Evolutionary conservation across 2,329 filamentous ascomycete species (phyloP), one percentile per base, ranked within the genome.

Genomic region (Phialophora chinensis): DNA sequence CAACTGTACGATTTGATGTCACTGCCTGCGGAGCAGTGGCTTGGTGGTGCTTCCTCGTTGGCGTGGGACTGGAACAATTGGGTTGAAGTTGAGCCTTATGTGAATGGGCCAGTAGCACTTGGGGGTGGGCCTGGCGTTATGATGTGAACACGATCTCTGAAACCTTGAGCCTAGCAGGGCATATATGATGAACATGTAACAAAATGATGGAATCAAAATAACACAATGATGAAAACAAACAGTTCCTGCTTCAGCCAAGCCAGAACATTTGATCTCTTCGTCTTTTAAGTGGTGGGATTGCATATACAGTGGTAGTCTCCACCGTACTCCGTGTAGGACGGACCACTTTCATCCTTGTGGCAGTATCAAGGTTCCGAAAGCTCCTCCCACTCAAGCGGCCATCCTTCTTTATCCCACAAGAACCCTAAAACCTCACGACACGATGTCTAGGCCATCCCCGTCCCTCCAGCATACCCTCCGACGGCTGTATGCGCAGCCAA

Each of bases 21-120:
- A 17, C 57, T 66, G 12, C 63, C 63, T 5, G 14, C 63, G 25
- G 63, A 66, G 58, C 63, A 66, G 20, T 66, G 63, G 63, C 50
- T 66, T 4, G 58, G 58, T 10, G 63, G 63, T 23, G 49, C 57
- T 49, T 55, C 57, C 2, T 27, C 57, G 7, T 31, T 66, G 25
- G 47, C 63, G 23, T 66, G 63, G 63, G 58, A 66, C 58, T 66
- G 63, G 63, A 57, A 25, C n/a, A 8, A 23, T 7, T 59, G 56
- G 62, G 33, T 55, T n/a, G 52, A 62, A 14, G 50, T 49, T 4
- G 60, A 49, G 5, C 17, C 60, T 27, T 4, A n/a, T 20, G n/a
- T 31, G 20, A 17, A 33, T 42, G 50, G 20, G 25, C 27, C 50
- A 5, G 25, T 56, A 17, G 47, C 35, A 33, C 35, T 62, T 14